These are phyloP conservation scores for Fraxinus quadrangulata DNA, from an alignment of 257 asterid genomes.

Conservation along the genomic window DNA sequence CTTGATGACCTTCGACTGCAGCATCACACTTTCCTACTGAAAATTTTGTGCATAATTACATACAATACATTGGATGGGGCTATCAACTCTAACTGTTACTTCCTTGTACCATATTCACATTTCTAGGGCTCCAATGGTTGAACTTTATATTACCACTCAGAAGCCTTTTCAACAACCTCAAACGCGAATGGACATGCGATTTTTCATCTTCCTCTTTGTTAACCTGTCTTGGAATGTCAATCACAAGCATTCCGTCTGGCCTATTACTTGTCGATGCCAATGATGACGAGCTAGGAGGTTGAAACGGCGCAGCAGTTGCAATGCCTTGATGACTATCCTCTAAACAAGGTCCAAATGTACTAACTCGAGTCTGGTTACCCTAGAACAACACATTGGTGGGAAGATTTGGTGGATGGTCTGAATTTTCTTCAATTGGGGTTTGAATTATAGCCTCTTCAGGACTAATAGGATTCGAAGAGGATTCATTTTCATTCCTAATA, in stretches of 20 bases:
- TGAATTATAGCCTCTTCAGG: slow-evolving; percentile 23
- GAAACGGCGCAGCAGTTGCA: slow-evolving; percentile 12
- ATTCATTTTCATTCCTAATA: slow-evolving; percentile 31
- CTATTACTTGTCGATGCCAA: slow-evolving; percentile 21
- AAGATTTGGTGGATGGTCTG: slow-evolving; percentile 47
- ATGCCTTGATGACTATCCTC: slow-evolving; percentile 43
- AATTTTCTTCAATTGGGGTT: slow-evolving; percentile 33
- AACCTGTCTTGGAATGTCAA: slow-evolving; percentile 26
- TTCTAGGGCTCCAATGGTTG: slow-evolving; percentile 56
- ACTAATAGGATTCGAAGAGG: slow-evolving; percentile 14
- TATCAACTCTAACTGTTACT: slow-evolving; percentile 37
- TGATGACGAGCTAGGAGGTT: slow-evolving; percentile 38
- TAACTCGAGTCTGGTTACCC: slow-evolving; percentile 71
- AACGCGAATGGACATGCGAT: slow-evolving; percentile 47
- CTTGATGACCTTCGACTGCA: background rate
- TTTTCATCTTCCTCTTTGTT: slow-evolving; percentile 65
- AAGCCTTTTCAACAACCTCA: slow-evolving; percentile 71
- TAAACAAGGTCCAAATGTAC: slow-evolving; percentile 46
- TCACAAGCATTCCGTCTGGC: too few relatives aligned
- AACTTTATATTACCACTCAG: slow-evolving; percentile 66
- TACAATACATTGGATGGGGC: background rate
- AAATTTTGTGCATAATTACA: background rate
- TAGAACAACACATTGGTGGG: slow-evolving; percentile 81
- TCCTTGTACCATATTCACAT: slow-evolving; percentile 65
- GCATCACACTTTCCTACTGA: background rate